A percentile compares a stretch with the other conserved stretches of the same genome.
phyloP scores from a whole-genome alignment of 345 rosid genomes.

The Citrus glauca region DNA sequence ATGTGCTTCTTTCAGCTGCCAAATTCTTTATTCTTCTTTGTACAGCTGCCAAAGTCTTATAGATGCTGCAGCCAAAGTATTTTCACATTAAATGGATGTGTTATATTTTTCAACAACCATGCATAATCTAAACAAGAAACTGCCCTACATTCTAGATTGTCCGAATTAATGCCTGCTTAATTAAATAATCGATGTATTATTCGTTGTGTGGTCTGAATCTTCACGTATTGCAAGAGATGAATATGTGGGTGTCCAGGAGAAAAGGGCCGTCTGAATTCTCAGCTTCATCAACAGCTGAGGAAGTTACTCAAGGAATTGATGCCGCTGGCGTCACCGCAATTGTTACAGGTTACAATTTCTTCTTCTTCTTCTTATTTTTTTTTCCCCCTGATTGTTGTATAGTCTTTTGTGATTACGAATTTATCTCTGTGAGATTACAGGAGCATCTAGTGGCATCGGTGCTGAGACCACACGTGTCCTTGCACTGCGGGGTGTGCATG shows the following conservation, averaged over 20 bases:
- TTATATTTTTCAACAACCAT: no score
- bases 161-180: no score
- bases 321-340: slow-evolving; percentile 73
- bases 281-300: slow-evolving; percentile 67
- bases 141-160: no score
- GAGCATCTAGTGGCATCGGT: slow-evolving; percentile 48
- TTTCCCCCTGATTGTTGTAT: background rate
- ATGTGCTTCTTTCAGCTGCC: no score
- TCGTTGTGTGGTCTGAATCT: background rate
- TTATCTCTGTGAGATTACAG: background rate
- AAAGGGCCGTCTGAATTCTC: slow-evolving; percentile 80
- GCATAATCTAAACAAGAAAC: no score
- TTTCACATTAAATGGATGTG: no score
- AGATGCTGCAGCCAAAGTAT: no score
- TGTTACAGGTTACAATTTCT: slow-evolving; percentile 47
- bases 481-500: slow-evolving; percentile 43
- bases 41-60: no score
- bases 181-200: no score
- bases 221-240: background rate
- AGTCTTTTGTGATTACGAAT: background rate
- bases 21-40: no score
- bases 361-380: no score
- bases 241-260: slow-evolving; percentile 50
- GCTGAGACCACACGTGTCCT: slow-evolving; percentile 41
- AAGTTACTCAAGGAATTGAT: slow-evolving; percentile 72